phyloP scores from a whole-genome alignment of 2,329 filamentous ascomycete genomes.

The Seiridium unicorne region DNA sequence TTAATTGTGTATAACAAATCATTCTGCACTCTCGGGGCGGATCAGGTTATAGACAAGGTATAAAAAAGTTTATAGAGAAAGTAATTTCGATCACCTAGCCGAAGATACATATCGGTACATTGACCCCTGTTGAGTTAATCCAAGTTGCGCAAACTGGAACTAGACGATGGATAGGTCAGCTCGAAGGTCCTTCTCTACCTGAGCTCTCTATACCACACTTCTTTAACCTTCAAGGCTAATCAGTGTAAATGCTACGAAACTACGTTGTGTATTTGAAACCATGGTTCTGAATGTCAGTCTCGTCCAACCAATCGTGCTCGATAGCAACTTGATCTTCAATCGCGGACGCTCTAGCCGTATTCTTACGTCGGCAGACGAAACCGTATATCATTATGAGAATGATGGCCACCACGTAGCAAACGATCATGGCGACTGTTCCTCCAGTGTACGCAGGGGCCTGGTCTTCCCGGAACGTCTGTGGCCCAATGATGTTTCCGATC shows the following conservation, averaged over 20 bases:
- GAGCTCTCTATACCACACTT: no score
- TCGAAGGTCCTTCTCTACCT: no score
- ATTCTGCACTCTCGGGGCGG: no score
- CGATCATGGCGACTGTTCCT: slow-evolving; percentile 11
- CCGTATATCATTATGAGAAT: slow-evolving; percentile 8
- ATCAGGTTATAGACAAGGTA: no score
- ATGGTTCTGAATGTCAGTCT: slow-evolving; percentile 10
- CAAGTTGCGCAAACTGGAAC: no score
- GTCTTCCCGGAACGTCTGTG: slow-evolving; percentile 48
- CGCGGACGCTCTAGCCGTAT: not conserved
- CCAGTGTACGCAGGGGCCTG: slow-evolving; percentile 48
- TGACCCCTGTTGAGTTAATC: no score
- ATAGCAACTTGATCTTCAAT: slow-evolving; percentile 4
- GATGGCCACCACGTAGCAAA: slow-evolving; percentile 10
- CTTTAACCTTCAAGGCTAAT: no score
- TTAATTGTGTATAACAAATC: no score
- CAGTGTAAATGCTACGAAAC: not conserved
- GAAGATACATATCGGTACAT: no score
- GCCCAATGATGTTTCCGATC: slow-evolving; percentile 51
- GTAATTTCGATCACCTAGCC: no score
- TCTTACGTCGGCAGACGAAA: slow-evolving; percentile 5
- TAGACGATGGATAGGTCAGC: no score
- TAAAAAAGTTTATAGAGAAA: no score
- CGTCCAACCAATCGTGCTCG: slow-evolving; percentile 10
- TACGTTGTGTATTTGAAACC: slow-evolving; percentile 12